phyloP scores from a whole-genome alignment of 2,329 filamentous ascomycete genomes.

The Pseudogymnoascus verrucosus region DNA sequence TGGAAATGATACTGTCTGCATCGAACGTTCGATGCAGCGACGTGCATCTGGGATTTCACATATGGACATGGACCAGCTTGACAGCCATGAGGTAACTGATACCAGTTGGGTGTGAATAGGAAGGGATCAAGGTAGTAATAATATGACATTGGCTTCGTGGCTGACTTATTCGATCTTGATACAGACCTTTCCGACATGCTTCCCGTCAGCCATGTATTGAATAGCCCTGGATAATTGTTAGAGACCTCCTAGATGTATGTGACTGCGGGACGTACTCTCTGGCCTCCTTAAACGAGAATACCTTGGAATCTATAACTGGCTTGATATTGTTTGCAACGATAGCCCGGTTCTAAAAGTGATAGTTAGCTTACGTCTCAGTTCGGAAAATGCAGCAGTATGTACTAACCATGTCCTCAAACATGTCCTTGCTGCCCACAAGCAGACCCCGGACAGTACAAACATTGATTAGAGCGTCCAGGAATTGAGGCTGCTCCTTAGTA shows the following conservation, averaged over 20 bases:
- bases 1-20: neutral
- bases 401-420: conserved; percentile 42
- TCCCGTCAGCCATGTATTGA: conserved; percentile 43
- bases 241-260: neutral
- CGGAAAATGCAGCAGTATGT: neutral
- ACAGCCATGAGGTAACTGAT: neutral
- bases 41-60: conserved; percentile 2
- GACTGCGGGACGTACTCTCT: conserved; percentile 29
- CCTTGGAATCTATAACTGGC: conserved; percentile 39
- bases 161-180: conserved; percentile 28
- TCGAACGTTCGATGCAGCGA: conserved; percentile 6
- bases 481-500: conserved; percentile 20
- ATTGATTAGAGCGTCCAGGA: conserved; percentile 26
- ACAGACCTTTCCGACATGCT: conserved; percentile 42
- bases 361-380: neutral
- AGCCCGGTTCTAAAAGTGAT: conserved; percentile 30
- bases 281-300: conserved; percentile 38
- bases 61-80: neutral
- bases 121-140: neutral
- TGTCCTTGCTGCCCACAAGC: conserved; percentile 37
- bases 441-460: conserved; percentile 39
- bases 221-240: conserved; percentile 31
- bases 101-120: neutral
- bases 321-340: conserved; percentile 40
- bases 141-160: neutral